These are phyloP conservation scores for Leccinum arenicola DNA, from an alignment of 768 basidiomycete genomes.

Conservation along the genomic window DNA sequence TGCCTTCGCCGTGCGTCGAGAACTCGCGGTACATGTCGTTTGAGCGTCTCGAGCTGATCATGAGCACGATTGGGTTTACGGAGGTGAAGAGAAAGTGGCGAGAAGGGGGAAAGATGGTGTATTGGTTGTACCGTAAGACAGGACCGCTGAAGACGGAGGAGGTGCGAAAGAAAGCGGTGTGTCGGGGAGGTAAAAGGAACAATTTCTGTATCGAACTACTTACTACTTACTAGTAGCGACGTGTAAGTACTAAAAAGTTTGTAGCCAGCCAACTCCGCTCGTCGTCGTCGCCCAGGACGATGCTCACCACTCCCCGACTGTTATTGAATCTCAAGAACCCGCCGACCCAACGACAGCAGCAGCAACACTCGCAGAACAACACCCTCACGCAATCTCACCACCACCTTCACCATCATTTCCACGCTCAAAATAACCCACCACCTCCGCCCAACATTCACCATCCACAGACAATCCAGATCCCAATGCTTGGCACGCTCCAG, in stretches of 20 bases:
- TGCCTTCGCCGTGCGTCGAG: conserved; percentile 79
- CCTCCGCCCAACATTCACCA: conserved; percentile 34
- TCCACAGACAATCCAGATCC: conserved; percentile 47
- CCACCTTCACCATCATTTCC: conserved; percentile 31
- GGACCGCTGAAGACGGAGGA: conserved; percentile 6
- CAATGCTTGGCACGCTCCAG: conserved; percentile 74
- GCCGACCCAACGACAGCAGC: conserved; percentile 23
- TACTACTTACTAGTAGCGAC: too few species aligned
- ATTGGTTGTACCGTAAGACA: conserved; percentile 73
- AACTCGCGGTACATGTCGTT: conserved; percentile 84
- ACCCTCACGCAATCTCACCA: conserved; percentile 27
- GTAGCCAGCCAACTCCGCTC: conserved; percentile 14
- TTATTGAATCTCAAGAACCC: conserved; percentile 33
- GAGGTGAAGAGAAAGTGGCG: conserved; percentile 61
- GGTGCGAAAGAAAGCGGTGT: conserved; percentile 54
- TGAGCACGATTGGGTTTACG: conserved; percentile 62
- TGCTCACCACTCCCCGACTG: conserved; percentile 34
- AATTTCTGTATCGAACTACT: conserved; percentile 65
- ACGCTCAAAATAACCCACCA: conserved; percentile 23
- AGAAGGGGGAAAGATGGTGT: conserved; percentile 78
- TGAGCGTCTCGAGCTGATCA: conserved; percentile 52
- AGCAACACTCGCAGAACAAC: conserved; percentile 22
- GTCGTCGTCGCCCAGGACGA: conserved; percentile 20
- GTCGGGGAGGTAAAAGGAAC: conserved; percentile 71
- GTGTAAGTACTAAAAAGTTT: too few species aligned